A percentile compares a stretch with the other conserved stretches of the same genome.
Conservation (phyloP, 2,329 filamentous ascomycete genomes). For the Coniochaeta hoffmannii region DNA sequence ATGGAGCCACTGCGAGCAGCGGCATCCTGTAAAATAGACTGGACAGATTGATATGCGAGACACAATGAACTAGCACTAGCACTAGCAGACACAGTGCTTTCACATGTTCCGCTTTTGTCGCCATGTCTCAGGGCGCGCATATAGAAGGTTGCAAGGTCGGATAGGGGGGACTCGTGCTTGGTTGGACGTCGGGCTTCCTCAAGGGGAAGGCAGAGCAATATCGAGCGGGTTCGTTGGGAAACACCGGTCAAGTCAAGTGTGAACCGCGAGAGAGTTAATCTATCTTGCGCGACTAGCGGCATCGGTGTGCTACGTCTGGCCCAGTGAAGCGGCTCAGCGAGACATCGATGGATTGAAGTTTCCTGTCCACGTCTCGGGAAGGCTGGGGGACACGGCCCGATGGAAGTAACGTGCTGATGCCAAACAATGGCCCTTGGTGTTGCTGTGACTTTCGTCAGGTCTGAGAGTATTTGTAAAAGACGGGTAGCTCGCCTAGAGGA, state of each 20-base stretch:
- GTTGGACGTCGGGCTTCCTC: too few species aligned
- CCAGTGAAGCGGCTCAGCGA: neutral
- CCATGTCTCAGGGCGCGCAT: neutral
- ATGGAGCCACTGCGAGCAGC: neutral
- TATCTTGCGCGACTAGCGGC: neutral
- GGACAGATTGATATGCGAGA: neutral
- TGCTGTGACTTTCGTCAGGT: too few species aligned
- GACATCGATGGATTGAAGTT: neutral
- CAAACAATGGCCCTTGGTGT: too few species aligned
- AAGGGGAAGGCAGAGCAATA: too few species aligned
- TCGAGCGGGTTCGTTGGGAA: neutral
- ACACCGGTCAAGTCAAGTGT: neutral
- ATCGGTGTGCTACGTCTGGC: neutral
- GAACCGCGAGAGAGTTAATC: neutral
- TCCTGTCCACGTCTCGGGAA: too few species aligned
- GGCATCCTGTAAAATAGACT: neutral
- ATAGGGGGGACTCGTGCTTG: neutral
- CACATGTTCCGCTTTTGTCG: neutral
- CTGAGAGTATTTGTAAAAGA: neutral
- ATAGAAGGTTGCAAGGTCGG: neutral
- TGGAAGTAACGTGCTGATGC: too few species aligned
- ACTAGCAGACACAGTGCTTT: too few species aligned
- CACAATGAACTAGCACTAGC: neutral
- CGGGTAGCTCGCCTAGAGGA: neutral
- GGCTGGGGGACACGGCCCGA: neutral